Conservation (phyloP, 306 rosid species). For the Coriaria nepalensis region DNA sequence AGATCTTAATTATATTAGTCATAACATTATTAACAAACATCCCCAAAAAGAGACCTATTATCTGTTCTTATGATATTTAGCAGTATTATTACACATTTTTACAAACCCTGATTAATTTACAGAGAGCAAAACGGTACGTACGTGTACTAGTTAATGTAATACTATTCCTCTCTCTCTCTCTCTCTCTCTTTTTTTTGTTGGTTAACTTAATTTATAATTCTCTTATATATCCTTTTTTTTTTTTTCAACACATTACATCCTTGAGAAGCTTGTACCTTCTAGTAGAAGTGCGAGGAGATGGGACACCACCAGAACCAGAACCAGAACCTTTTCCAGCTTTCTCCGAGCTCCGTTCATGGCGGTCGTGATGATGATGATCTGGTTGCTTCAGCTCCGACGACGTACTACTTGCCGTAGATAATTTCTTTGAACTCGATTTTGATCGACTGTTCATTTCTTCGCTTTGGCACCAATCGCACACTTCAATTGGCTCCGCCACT, state of each 20-base stretch:
- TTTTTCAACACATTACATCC: constrained; percentile 76
- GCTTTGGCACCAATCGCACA: constrained; percentile 89
- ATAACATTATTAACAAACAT: no score
- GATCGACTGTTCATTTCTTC: constrained; percentile 34
- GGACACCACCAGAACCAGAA: constrained; percentile 32
- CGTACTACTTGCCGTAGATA: constrained; percentile 5
- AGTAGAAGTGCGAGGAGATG: constrained; percentile 66
- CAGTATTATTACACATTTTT: no score
- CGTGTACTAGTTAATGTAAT: no score
- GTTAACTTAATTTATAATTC: no score
- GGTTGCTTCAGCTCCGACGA: constrained; percentile 29
- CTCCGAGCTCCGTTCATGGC: constrained; percentile 18
- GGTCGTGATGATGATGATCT: constrained; percentile 40
- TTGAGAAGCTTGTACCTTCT: constrained; percentile 99
- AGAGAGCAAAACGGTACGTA: no score
- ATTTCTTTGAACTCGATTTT: constrained; percentile 27
- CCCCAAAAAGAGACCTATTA: no score
- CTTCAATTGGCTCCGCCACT: constrained; percentile 33
- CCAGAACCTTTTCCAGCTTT: constrained; percentile 29
- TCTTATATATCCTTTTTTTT: no score
- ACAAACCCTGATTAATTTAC: no score
- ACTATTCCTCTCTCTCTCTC: no score
- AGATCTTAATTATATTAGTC: no score
- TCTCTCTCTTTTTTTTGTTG: no score
- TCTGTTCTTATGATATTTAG: no score